Evolutionary conservation across 495 filamentous ascomycete species (phyloP).

Genomic region (Trichocladium uniseriatum): DNA sequence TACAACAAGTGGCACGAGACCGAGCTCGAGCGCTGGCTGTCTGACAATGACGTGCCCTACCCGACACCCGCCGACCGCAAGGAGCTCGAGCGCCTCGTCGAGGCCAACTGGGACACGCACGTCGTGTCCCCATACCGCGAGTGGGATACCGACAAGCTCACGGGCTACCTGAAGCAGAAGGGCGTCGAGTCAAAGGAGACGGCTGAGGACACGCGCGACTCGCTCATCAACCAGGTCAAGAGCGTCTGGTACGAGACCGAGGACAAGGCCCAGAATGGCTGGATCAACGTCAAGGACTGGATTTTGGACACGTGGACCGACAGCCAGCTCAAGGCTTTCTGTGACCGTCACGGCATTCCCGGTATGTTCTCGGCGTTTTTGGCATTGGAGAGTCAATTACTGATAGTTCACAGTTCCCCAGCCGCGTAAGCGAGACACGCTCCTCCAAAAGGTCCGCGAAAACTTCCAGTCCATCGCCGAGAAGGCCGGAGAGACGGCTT

Average conservation of each 20-base stretch:
- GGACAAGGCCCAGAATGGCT: conserved; percentile 60
- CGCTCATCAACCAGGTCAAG: conserved; percentile 59
- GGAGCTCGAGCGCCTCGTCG: conserved; percentile 73
- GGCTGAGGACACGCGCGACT: conserved; percentile 53
- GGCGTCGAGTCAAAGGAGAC: conserved; percentile 57
- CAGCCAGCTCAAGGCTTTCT: conserved; percentile 77
- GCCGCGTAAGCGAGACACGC: conserved; percentile 73
- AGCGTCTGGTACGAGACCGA: conserved; percentile 64
- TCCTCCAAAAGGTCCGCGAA: conserved; percentile 66
- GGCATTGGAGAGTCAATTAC: background rate
- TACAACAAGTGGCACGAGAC: conserved; percentile 99
- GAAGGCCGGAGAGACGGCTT: conserved; percentile 68
- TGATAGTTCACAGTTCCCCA: conserved; percentile 45
- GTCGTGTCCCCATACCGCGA: conserved; percentile 57
- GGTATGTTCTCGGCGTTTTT: background rate
- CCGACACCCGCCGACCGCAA: conserved; percentile 77
- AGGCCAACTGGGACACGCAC: conserved; percentile 75
- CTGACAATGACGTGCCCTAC: conserved; percentile 84
- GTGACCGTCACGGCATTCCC: conserved; percentile 79
- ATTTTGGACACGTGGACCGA: conserved; percentile 78
- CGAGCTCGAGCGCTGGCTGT: conserved; percentile 94
- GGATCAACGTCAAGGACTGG: conserved; percentile 72
- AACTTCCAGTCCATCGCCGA: conserved; percentile 76
- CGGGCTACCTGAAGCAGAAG: conserved; percentile 54
- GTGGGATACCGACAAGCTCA: conserved; percentile 60